Conservation (phyloP, 176 grass and related monocot genomes). For the Alloteropsis semialata region DNA sequence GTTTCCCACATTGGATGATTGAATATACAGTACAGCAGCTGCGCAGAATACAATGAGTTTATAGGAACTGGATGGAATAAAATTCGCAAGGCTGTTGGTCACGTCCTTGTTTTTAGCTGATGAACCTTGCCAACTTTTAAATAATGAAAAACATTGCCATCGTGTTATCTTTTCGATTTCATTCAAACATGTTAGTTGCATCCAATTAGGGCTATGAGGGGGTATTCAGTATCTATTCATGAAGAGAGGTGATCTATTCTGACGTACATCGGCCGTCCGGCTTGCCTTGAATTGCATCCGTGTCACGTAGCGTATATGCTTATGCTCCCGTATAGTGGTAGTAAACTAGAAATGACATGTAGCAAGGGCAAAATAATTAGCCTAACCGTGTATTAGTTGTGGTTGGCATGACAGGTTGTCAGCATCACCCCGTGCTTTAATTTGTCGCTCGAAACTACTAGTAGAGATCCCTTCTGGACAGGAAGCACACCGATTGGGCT, state of each 20-base stretch:
- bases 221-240: not conserved
- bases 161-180: not conserved
- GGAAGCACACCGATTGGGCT: not conserved
- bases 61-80: conserved; percentile 32
- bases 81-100: not conserved
- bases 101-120: not conserved
- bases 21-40: conserved; percentile 26
- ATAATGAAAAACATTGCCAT: not conserved
- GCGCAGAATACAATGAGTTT: conserved; percentile 10
- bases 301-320: too few relatives aligned
- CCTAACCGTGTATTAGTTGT: not conserved
- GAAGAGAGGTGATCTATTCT: not conserved
- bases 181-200: not conserved
- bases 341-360: too few relatives aligned
- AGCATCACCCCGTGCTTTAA: not conserved
- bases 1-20: conserved; percentile 23
- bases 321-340: too few relatives aligned
- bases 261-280: too few relatives aligned
- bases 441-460: not conserved
- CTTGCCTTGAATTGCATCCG: too few relatives aligned
- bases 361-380: not conserved
- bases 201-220: too few relatives aligned
- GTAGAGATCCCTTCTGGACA: not conserved
- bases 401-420: not conserved
- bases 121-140: not conserved